phyloP scores from a whole-genome alignment of 1,284 basidiomycete genomes.

The Prillingera fragicola region DNA sequence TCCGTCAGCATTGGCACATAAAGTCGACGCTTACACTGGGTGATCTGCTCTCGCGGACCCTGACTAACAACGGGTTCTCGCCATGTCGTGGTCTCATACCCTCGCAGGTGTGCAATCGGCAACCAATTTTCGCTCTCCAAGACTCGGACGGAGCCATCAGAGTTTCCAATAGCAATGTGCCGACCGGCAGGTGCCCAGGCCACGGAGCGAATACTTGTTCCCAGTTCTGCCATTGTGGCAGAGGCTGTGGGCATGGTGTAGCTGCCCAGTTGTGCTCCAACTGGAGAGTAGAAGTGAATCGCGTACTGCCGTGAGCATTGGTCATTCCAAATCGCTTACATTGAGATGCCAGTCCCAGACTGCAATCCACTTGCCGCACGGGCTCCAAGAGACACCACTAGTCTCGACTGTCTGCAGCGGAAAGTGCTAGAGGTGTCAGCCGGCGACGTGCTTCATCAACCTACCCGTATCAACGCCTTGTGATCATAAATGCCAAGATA shows the following conservation, averaged over 20 bases:
- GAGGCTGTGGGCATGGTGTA: conserved; percentile 53
- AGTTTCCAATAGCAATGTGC: conserved; percentile 4
- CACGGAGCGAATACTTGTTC: conserved; percentile 66
- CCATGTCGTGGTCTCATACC: background rate
- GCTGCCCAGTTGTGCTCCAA: conserved; percentile 63
- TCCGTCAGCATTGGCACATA: background rate
- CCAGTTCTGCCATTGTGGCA: conserved; percentile 56
- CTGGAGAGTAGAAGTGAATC: conserved; percentile 65
- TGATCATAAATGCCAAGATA: conserved; percentile 73
- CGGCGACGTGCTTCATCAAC: conserved; percentile 25
- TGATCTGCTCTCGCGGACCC: background rate
- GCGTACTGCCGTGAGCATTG: conserved; percentile 60
- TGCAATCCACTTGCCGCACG: conserved; percentile 71
- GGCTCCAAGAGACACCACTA: conserved; percentile 70
- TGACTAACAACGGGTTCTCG: background rate
- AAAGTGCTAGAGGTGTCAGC: conserved; percentile 59
- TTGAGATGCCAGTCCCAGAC: conserved; percentile 76
- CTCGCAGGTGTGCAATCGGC: conserved; percentile 1
- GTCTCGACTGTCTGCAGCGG: conserved; percentile 68
- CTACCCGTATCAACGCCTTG: conserved; percentile 68
- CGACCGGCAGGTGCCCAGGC: conserved; percentile 64
- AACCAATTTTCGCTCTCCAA: conserved; percentile 13
- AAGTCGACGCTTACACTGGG: conserved; percentile 4
- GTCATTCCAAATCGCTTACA: conserved; percentile 49
- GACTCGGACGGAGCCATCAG: conserved; percentile 5